Evolutionary conservation across 2,329 filamentous ascomycete genomes (phyloP).

Genomic region (Curvularia verruculosa): DNA sequence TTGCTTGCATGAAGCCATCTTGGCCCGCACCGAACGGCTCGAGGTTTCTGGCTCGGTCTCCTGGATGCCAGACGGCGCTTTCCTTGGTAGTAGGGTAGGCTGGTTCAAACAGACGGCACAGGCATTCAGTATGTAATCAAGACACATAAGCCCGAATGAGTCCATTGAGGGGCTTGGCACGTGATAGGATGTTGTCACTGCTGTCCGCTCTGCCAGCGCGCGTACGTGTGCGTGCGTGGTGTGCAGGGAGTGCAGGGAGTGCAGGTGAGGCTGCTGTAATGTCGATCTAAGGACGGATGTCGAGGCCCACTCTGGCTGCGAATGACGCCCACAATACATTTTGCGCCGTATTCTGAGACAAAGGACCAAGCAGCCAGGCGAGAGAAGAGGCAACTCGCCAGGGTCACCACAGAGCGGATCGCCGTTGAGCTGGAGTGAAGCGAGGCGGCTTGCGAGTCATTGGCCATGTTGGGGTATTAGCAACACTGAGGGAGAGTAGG

Average conservation of each 20-base stretch:
- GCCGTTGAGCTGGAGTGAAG: constrained; percentile 22
- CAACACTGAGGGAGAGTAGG: neutral
- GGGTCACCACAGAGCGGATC: constrained; percentile 14
- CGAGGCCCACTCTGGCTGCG: constrained; percentile 10
- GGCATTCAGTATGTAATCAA: constrained; percentile 8
- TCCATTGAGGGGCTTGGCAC: constrained; percentile 23
- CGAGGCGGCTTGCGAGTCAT: constrained; percentile 24
- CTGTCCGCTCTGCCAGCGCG: constrained; percentile 22
- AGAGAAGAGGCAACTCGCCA: constrained; percentile 12
- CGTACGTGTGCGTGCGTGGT: constrained; percentile 16
- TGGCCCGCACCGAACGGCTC: constrained; percentile 36
- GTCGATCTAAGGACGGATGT: constrained; percentile 21
- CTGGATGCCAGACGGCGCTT: constrained; percentile 35
- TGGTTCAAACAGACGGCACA: constrained; percentile 6
- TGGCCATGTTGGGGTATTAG: constrained; percentile 14
- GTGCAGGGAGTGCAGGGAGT: constrained; percentile 17
- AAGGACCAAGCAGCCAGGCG: constrained; percentile 19
- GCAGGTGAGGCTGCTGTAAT: constrained; percentile 22
- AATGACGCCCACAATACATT: constrained; percentile 18
- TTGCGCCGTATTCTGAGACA: constrained; percentile 14
- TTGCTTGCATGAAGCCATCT: constrained; percentile 42
- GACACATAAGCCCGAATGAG: constrained; percentile 24
- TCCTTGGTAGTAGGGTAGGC: constrained; percentile 6
- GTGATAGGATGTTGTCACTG: constrained; percentile 26
- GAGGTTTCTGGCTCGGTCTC: constrained; percentile 35